These are phyloP conservation scores for Coemansia biformis DNA, from an alignment of 192 early-diverging fungal species.

Conservation along the genomic window DNA sequence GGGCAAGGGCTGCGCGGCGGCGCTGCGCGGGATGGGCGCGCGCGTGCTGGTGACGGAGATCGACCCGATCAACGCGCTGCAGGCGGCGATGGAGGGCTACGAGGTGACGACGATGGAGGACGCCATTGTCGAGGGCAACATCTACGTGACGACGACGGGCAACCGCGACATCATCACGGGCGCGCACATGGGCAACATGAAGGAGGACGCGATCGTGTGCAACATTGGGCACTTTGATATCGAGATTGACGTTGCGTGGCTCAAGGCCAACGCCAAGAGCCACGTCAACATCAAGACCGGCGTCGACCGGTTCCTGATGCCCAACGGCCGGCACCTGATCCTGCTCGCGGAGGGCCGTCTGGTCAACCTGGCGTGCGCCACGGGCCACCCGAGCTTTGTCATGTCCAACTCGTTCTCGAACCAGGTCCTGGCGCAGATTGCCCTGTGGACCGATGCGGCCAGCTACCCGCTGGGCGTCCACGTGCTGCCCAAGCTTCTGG, in stretches of 20 bases:
- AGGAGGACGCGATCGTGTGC: constrained; percentile 98
- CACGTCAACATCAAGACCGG: constrained; percentile 97
- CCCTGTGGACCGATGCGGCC: constrained; percentile 88
- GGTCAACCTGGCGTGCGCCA: constrained; percentile 99
- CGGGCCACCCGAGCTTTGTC: constrained; percentile 98
- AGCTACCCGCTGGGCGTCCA: constrained; percentile 94
- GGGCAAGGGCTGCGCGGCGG: constrained; percentile 98
- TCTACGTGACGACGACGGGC: constrained; percentile 98
- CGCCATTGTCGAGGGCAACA: constrained; percentile 84
- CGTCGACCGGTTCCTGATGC: constrained; percentile 93
- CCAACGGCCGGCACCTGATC: constrained; percentile 89
- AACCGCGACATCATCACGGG: constrained; percentile 98
- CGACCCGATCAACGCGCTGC: constrained; percentile 99
- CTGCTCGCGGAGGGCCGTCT: constrained; percentile 98
- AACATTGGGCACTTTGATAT: constrained; percentile 99
- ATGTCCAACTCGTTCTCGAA: constrained; percentile 99
- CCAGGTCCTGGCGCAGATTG: constrained; percentile 98
- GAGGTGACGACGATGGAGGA: constrained; percentile 99
- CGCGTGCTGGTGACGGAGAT: constrained; percentile 97
- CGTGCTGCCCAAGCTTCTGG: constrained; percentile 97
- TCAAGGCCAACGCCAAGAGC: constrained; percentile 86
- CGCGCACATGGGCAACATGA: constrained; percentile 87
- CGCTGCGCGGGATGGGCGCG: constrained; percentile 96
- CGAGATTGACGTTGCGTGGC: constrained; percentile 98
- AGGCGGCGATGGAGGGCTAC: constrained; percentile 99